These are phyloP conservation scores for Kockiozyma suomiensis DNA, from an alignment of 805 yeast species.

Conservation along the genomic window DNA sequence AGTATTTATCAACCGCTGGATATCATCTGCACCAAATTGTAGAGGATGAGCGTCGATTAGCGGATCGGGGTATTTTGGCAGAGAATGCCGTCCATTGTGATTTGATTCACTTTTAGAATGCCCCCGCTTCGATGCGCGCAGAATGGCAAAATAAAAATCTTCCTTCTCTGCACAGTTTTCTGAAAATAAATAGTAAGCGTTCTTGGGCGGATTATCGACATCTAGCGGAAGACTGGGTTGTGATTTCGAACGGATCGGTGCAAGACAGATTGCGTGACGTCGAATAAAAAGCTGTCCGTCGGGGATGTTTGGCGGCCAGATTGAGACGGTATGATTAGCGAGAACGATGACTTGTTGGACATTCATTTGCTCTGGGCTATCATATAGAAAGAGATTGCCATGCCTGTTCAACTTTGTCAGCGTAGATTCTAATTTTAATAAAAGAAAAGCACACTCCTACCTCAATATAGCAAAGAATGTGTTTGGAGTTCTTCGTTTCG, in stretches of 20 bases:
- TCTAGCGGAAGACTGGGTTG: not conserved
- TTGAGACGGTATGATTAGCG: conserved; percentile 65
- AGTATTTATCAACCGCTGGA: conserved; percentile 72
- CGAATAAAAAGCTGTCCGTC: conserved; percentile 84
- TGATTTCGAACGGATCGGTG: conserved; percentile 45
- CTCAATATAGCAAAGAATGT: conserved; percentile 42
- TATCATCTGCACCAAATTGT: conserved; percentile 69
- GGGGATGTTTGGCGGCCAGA: conserved; percentile 79
- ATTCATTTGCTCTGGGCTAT: conserved; percentile 64
- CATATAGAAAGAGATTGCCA: conserved; percentile 84
- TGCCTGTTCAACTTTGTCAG: conserved; percentile 51
- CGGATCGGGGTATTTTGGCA: conserved; percentile 52
- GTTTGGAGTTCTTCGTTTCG: conserved; percentile 35
- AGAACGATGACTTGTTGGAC: conserved; percentile 79
- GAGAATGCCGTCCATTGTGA: conserved; percentile 17
- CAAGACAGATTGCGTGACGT: conserved; percentile 72
- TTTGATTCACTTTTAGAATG: not conserved
- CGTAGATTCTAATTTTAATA: not conserved
- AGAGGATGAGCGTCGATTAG: conserved; percentile 67
- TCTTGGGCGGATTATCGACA: conserved; percentile 39
- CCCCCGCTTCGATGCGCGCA: conserved; percentile 72
- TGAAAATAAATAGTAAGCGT: conserved; percentile 64
- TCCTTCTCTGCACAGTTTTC: conserved; percentile 84
- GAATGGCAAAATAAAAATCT: conserved; percentile 86
- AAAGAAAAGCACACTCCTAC: conserved; percentile 42